These are phyloP conservation scores for Entonaema liquescens DNA, from an alignment of 495 filamentous ascomycete genomes.

Conservation along the genomic window DNA sequence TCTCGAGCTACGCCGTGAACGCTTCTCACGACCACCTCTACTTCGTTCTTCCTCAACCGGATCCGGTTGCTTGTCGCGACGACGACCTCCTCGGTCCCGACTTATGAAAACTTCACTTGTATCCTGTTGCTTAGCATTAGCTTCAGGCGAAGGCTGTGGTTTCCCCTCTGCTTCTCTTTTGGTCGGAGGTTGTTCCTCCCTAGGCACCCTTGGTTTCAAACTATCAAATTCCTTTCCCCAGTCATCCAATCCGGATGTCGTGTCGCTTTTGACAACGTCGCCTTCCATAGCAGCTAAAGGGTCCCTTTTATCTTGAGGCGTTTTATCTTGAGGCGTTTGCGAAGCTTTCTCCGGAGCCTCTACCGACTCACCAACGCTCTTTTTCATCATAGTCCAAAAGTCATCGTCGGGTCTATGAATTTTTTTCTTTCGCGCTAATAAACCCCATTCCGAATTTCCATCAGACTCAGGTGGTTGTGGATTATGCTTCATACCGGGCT, in stretches of 20 bases:
- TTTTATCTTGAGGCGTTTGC: not conserved
- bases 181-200: not conserved
- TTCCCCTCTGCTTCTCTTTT: not conserved
- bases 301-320: not conserved
- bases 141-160: not conserved
- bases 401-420: slow-evolving; percentile 8
- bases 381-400: slow-evolving; percentile 24
- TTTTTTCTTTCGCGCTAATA: slow-evolving; percentile 22
- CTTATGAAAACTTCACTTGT: not conserved
- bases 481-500: too few relatives aligned
- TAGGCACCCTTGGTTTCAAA: not conserved
- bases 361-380: not conserved
- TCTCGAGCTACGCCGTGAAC: slow-evolving; percentile 19
- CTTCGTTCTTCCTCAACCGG: slow-evolving; percentile 1
- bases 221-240: slow-evolving; percentile 27
- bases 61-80: not conserved
- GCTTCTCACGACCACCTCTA: slow-evolving; percentile 18
- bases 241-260: not conserved
- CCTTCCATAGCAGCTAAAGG: not conserved
- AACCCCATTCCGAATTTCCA: slow-evolving; percentile 18
- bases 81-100: slow-evolving; percentile 3
- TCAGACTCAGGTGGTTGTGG: not conserved
- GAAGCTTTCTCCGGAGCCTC: not conserved
- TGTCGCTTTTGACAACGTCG: not conserved
- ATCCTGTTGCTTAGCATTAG: too few relatives aligned